Base-by-base conservation (phyloP, 2,329 filamentous ascomycete genomes). In the Talaromyces sp. region DNA sequence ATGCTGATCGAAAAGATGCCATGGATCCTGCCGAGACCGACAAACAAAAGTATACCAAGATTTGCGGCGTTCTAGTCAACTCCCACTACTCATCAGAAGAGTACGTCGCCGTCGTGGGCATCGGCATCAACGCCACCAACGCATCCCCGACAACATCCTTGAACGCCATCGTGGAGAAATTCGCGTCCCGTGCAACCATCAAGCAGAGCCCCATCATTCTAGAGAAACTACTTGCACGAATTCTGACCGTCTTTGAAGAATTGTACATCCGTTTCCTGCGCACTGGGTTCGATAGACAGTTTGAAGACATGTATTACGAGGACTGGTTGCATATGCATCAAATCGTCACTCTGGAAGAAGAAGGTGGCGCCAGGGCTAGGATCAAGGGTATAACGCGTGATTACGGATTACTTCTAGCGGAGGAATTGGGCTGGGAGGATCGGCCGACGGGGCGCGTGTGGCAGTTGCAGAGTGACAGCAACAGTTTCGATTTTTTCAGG, bases 401-500 rank as follows among this genome's bases (percentile, higher is more conserved):
- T 74, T 97, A 91, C 88, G 95, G 95, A 0, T 80, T 98, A 75
- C 72, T 99, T 67, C 83, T 88, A 67, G 95, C 88, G 0, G 91
- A 97, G 75, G 93, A 98, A 80, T 76, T 96, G 60, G 88, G 87
- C 2, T 84, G 82, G 74, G 84, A 89, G 63, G 91, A 92, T 66
- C 81, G 87, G 60, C 80, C 83, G 1, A 96, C 91, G 0, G 93
- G 93, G 0, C 90, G 84, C 76, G 81, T 89, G 57, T 93, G 90
- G 84, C 86, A 89, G 69, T 77, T 99, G 77, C 93, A 97, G 80
- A 97, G 92, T 75, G 95, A 99, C 75, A 92, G 93, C 73, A 99
- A 99, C 72, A 97, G 93, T 75, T 99, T 99, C 80, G 95, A 99
- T 77, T 99, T 96, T 75, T 96, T 96, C 79, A 91, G 86, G 72